A percentile compares a stretch with the other conserved stretches of the same genome.
Evolutionary conservation across 2,329 filamentous ascomycete species (phyloP).

Genomic region (Tolypocladium tropicale): DNA sequence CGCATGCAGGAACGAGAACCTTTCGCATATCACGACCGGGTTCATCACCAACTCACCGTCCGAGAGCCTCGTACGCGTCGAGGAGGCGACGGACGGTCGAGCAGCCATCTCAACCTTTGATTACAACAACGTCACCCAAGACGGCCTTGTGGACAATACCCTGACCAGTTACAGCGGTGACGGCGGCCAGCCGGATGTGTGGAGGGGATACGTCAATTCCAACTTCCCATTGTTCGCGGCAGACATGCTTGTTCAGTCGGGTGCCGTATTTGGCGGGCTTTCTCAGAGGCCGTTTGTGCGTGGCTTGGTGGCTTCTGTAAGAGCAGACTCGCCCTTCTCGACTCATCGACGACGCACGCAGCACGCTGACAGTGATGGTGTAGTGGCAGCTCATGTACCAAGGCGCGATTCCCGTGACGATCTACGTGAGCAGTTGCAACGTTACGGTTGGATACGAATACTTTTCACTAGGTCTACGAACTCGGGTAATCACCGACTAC

Average conservation of each 20-base stretch:
- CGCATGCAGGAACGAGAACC: slow-evolving; percentile 19
- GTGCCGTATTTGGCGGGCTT: slow-evolving; percentile 14
- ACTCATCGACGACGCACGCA: too few species aligned
- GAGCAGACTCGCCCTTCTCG: neutral
- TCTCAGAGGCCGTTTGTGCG: slow-evolving; percentile 9
- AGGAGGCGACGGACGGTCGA: slow-evolving; percentile 17
- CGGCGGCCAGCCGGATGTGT: slow-evolving; percentile 11
- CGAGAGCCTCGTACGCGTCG: slow-evolving; percentile 16
- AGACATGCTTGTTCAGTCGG: slow-evolving; percentile 15
- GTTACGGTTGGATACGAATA: slow-evolving; percentile 26
- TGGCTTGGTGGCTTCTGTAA: slow-evolving; percentile 14
- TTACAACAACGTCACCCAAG: slow-evolving; percentile 22
- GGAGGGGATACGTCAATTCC: slow-evolving; percentile 24
- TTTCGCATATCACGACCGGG: slow-evolving; percentile 26
- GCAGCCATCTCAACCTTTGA: slow-evolving; percentile 22
- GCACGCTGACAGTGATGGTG: neutral
- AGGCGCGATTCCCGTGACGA: slow-evolving; percentile 21
- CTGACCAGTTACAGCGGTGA: slow-evolving; percentile 15
- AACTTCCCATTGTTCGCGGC: slow-evolving; percentile 23
- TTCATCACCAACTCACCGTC: slow-evolving; percentile 24
- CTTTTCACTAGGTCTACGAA: slow-evolving; percentile 15
- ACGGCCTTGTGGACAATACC: slow-evolving; percentile 24
- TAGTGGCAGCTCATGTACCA: slow-evolving; percentile 28
- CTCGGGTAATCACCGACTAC: slow-evolving; percentile 18
- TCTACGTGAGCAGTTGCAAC: slow-evolving; percentile 22